phyloP scores from a whole-genome alignment of 495 filamentous ascomycete species.

The Penicillium alfredii region DNA sequence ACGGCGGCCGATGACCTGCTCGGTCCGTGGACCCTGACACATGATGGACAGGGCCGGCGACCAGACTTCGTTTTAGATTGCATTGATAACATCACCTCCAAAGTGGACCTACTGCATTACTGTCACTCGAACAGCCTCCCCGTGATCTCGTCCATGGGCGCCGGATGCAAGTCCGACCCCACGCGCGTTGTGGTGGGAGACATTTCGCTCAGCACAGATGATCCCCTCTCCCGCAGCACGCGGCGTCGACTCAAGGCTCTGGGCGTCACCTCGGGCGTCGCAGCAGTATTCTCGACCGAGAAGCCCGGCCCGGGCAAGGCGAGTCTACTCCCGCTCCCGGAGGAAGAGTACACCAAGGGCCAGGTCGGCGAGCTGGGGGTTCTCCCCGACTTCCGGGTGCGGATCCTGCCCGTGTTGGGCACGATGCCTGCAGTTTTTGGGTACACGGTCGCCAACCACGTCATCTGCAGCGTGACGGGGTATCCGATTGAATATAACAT shows the following conservation, averaged over 20 bases:
- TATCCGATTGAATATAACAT: slow-evolving; percentile 82
- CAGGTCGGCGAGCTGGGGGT: slow-evolving; percentile 79
- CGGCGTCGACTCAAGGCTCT: slow-evolving; percentile 69
- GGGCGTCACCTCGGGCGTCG: slow-evolving; percentile 79
- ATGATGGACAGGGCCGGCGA: slow-evolving; percentile 50
- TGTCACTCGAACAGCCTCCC: slow-evolving; percentile 69
- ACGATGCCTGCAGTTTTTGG: slow-evolving; percentile 98
- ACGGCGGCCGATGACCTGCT: slow-evolving; percentile 59
- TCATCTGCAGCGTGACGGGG: slow-evolving; percentile 76
- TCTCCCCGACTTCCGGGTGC: slow-evolving; percentile 84
- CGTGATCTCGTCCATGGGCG: slow-evolving; percentile 94
- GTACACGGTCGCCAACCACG: slow-evolving; percentile 81
- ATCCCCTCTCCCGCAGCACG: slow-evolving; percentile 81
- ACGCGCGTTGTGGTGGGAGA: slow-evolving; percentile 88
- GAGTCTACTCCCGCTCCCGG: slow-evolving; percentile 73
- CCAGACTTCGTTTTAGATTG: slow-evolving; percentile 92
- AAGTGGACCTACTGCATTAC: slow-evolving; percentile 85
- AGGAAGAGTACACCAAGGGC: slow-evolving; percentile 87
- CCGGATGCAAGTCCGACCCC: slow-evolving; percentile 95
- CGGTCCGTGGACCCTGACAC: slow-evolving; percentile 46
- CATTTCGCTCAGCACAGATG: slow-evolving; percentile 82
- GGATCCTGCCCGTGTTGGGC: slow-evolving; percentile 89
- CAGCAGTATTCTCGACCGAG: slow-evolving; percentile 90
- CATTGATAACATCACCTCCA: slow-evolving; percentile 97
- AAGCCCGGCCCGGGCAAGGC: slow-evolving; percentile 90